phyloP scores from a whole-genome alignment of 805 yeast species.

The Lipomyces kockii region DNA sequence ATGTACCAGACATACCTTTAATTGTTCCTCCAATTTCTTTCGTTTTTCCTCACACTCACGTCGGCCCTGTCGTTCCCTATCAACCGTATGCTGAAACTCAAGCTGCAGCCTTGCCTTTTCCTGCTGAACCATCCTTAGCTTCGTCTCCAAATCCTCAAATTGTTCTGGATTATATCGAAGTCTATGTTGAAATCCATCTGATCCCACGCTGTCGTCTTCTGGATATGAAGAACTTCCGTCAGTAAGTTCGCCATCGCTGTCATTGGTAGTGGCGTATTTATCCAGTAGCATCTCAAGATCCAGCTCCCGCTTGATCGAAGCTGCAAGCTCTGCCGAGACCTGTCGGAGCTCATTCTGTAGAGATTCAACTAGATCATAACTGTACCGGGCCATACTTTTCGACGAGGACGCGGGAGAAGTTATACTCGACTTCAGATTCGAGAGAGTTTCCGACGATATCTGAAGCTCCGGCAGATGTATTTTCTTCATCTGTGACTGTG shows the following conservation, averaged over 20 bases:
- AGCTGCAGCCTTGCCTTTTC: constrained; percentile 31
- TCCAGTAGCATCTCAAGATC: constrained; percentile 34
- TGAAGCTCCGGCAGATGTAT: constrained; percentile 18
- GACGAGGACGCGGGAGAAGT: constrained; percentile 2
- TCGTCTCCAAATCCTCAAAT: constrained; percentile 19
- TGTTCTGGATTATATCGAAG: constrained; percentile 4
- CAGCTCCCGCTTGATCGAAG: constrained; percentile 35
- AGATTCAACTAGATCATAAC: constrained; percentile 23
- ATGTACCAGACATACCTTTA: constrained; percentile 18
- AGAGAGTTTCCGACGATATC: constrained; percentile 20
- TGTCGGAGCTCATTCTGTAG: constrained; percentile 30
- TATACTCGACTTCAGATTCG: constrained; percentile 20
- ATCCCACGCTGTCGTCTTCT: constrained; percentile 21
- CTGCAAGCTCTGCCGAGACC: constrained; percentile 35
- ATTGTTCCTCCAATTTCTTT: constrained; percentile 24
- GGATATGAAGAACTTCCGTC: constrained; percentile 16
- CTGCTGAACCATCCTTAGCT: constrained; percentile 28
- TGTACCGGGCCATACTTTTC: constrained; percentile 15
- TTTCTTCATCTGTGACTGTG: constrained; percentile 23
- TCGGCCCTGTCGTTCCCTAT: constrained; percentile 26
- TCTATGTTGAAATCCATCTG: constrained; percentile 5
- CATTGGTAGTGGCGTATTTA: constrained; percentile 30
- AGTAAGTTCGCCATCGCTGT: constrained; percentile 21
- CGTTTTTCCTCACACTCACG: constrained; percentile 19
- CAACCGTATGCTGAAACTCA: constrained; percentile 25